phyloP scores from a whole-genome alignment of 345 rosid species.

The Arabis hirsuta region DNA sequence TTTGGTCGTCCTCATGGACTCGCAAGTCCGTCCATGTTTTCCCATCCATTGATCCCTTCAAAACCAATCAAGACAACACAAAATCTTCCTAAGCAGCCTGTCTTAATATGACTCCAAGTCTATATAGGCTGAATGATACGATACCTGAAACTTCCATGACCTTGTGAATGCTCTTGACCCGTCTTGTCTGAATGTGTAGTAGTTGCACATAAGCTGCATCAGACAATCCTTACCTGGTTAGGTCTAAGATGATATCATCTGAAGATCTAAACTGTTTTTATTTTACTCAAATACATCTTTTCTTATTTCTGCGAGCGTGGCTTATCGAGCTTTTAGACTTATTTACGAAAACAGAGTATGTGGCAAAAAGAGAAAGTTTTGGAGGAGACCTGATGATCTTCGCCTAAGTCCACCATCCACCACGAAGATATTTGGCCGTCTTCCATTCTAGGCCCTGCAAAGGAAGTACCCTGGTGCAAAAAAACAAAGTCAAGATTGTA shows the following conservation, averaged over 20 bases:
- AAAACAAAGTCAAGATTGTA: not conserved
- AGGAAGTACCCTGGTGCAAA: constrained; percentile 72
- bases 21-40: constrained; percentile 72
- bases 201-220: constrained; percentile 95
- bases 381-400: constrained; percentile 81
- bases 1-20: constrained; percentile 77
- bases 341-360: constrained; percentile 1
- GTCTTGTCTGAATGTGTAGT: constrained; percentile 88
- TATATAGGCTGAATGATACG: not conserved
- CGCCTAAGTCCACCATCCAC: constrained; percentile 96
- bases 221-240: constrained; percentile 18
- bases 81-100: constrained; percentile 17
- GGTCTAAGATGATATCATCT: not conserved
- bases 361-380: constrained; percentile 17
- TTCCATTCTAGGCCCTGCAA: constrained; percentile 87
- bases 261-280: not conserved
- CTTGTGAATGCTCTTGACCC: constrained; percentile 81
- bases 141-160: constrained; percentile 91
- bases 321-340: not conserved
- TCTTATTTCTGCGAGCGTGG: not conserved
- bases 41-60: constrained; percentile 86
- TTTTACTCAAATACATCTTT: not conserved
- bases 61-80: constrained; percentile 11
- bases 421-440: constrained; percentile 65
- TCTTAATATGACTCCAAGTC: constrained; percentile 12